Percentiles rank a stretch among this genome's conserved stretches.
Evolutionary conservation across 371 early-diverging fungal species (phyloP).

Genomic region (Mucor sp.): DNA sequence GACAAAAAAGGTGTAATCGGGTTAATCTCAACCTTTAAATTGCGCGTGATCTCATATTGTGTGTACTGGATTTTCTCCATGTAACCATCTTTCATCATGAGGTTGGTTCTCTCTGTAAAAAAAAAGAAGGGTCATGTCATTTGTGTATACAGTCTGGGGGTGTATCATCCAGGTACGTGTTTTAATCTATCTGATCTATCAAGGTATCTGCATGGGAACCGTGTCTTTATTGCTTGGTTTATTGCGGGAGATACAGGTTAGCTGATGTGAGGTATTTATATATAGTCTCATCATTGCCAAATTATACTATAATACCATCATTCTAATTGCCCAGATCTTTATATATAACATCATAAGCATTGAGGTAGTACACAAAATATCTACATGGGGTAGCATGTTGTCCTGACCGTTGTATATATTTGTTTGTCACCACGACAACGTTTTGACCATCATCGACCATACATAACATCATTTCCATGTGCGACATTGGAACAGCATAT

Average conservation of each 20-base stretch:
- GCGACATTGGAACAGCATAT: neutral
- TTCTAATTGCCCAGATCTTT: neutral
- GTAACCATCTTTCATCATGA: neutral
- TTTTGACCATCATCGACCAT: neutral
- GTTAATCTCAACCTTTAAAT: neutral
- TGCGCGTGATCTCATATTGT: neutral
- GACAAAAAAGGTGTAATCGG: neutral
- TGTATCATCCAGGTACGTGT: neutral
- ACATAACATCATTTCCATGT: neutral
- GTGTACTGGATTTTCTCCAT: neutral
- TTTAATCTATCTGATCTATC: neutral
- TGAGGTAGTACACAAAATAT: neutral
- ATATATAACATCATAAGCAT: neutral
- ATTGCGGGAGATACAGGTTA: neutral
- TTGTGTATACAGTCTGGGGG: neutral
- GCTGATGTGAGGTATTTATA: neutral
- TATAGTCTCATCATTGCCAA: too few species aligned
- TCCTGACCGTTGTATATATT: neutral
- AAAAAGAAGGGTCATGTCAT: neutral
- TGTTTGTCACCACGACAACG: neutral
- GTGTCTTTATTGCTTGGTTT: neutral
- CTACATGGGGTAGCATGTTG: neutral
- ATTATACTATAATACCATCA: neutral
- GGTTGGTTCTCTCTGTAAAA: neutral
- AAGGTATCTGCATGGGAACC: neutral